A percentile compares a stretch with the other conserved stretches of the same genome.
Evolutionary conservation across 164 flowering plant genomes (phyloP).

Genomic region (Litsea cubeba): DNA sequence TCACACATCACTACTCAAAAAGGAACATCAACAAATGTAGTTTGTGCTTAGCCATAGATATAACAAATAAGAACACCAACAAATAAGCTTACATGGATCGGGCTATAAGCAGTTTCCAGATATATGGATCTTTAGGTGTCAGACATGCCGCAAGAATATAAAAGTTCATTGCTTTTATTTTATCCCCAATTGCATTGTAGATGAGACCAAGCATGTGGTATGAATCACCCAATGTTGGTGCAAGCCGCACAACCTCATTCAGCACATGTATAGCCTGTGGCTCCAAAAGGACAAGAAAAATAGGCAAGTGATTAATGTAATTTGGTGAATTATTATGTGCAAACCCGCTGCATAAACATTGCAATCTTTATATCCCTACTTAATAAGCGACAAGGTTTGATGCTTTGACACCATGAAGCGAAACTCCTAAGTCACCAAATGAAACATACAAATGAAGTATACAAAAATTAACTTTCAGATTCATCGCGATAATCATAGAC

Average conservation of each 20-base stretch:
- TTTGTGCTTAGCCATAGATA: background rate
- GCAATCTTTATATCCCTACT: background rate
- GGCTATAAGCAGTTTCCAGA: constrained; percentile 57
- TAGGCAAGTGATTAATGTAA: background rate
- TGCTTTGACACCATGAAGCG: too few relatives aligned
- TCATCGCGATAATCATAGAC: too few relatives aligned
- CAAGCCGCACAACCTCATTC: constrained; percentile 49
- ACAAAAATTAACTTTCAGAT: too few relatives aligned
- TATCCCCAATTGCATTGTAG: constrained; percentile 43
- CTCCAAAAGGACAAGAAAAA: constrained; percentile 3
- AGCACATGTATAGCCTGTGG: constrained; percentile 40
- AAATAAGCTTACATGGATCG: constrained; percentile 34
- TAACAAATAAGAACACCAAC: background rate
- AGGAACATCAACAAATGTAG: background rate
- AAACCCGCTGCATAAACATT: background rate
- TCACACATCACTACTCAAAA: background rate
- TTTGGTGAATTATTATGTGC: background rate
- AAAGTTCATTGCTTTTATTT: constrained; percentile 42
- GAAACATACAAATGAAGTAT: too few relatives aligned
- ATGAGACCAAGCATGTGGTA: constrained; percentile 68
- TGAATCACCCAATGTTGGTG: constrained; percentile 64
- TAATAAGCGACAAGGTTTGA: too few relatives aligned
- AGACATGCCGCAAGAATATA: constrained; percentile 69
- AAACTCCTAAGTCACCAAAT: too few relatives aligned
- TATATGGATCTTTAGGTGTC: constrained; percentile 55